These are phyloP conservation scores for Decorospora gaudefroyi DNA, from an alignment of 2,329 filamentous ascomycete genomes.

Conservation along the genomic window DNA sequence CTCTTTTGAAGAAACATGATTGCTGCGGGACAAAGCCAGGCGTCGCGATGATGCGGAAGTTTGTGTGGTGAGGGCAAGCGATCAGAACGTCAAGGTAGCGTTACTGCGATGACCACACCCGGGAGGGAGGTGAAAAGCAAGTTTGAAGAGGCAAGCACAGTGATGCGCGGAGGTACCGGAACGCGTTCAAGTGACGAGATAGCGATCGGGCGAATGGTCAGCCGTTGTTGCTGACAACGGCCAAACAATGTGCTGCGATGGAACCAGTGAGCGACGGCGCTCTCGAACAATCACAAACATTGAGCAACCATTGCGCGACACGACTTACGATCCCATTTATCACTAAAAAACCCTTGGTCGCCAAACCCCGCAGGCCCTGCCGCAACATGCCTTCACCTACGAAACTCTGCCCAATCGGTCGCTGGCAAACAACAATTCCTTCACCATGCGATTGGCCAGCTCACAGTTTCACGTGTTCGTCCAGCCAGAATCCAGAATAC, in stretches of 20 bases:
- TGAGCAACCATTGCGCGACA: not conserved
- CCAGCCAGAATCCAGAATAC: slow-evolving; percentile 1
- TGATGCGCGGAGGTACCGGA: slow-evolving; percentile 13
- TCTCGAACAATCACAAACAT: not conserved
- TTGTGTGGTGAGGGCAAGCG: not conserved
- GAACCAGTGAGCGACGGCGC: slow-evolving; percentile 6
- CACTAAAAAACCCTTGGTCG: not conserved
- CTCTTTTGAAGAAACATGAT: slow-evolving; percentile 25
- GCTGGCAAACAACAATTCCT: not conserved
- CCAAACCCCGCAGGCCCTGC: slow-evolving; percentile 1
- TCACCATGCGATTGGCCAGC: slow-evolving; percentile 6
- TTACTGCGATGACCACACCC: not conserved
- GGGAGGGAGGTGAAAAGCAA: not conserved
- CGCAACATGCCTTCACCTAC: slow-evolving; percentile 8
- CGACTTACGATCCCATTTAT: too few relatives aligned
- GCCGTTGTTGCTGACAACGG: slow-evolving; percentile 10
- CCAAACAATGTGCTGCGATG: slow-evolving; percentile 9
- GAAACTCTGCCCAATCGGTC: slow-evolving; percentile 9
- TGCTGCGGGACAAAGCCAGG: not conserved
- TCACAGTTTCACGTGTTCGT: slow-evolving; percentile 7
- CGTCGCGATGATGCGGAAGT: not conserved
- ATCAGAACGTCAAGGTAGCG: not conserved
- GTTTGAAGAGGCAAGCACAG: not conserved
- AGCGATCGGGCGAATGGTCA: slow-evolving; percentile 7
- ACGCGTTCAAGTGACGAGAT: slow-evolving; percentile 7